A percentile compares a stretch with the other conserved stretches of the same genome.
These are phyloP conservation scores for Eucalyptus tenuipes DNA, from an alignment of 345 rosid genomes.

Conservation along the genomic window DNA sequence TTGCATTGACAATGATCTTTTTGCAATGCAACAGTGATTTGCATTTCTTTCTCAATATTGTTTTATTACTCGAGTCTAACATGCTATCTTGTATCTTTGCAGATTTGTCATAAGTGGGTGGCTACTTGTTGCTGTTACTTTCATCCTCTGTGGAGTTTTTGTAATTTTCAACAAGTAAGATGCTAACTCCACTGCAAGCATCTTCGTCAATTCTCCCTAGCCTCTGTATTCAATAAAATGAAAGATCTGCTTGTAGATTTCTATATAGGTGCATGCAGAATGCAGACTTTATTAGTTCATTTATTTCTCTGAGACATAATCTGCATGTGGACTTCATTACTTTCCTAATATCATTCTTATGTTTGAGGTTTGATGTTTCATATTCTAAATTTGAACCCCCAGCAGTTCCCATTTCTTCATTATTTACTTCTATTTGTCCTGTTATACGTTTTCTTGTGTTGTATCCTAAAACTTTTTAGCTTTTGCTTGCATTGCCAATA, in stretches of 20 bases:
- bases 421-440: background rate
- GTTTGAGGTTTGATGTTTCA: background rate
- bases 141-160: constrained; percentile 78
- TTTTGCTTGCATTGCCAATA: background rate
- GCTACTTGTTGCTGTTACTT: constrained; percentile 79
- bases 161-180: constrained; percentile 74
- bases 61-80: background rate
- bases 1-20: background rate
- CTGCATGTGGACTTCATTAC: background rate
- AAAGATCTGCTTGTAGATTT: background rate
- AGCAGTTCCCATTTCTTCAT: background rate
- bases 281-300: background rate
- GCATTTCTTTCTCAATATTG: background rate
- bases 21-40: background rate
- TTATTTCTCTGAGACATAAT: background rate
- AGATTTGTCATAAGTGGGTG: constrained; percentile 88
- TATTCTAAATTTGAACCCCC: background rate
- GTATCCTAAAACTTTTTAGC: background rate
- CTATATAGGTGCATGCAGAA: background rate
- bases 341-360: background rate
- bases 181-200: background rate
- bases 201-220: background rate
- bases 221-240: background rate
- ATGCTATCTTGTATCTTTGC: background rate
- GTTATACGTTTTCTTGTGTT: background rate